These are phyloP conservation scores for Pythium phragmiticola DNA, from an alignment of 352 stramenopile species.

Conservation along the genomic window DNA sequence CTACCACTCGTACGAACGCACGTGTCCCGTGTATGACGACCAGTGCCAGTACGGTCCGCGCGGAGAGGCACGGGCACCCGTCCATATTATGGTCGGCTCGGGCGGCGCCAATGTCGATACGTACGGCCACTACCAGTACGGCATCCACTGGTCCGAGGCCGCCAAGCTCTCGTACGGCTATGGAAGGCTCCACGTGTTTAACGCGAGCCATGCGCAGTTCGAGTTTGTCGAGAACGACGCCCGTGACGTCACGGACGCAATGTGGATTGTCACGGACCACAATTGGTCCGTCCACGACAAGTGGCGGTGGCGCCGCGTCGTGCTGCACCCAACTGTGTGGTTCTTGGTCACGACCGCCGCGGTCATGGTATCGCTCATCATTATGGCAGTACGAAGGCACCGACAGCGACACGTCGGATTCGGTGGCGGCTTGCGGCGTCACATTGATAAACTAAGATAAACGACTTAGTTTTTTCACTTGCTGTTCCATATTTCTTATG, in stretches of 20 bases:
- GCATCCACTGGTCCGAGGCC: slow-evolving; percentile 18
- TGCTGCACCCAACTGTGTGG: slow-evolving; percentile 12
- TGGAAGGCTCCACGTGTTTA: slow-evolving; percentile 29
- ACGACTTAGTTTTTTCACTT: too few relatives aligned
- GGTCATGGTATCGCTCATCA: not conserved
- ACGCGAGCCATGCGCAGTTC: slow-evolving; percentile 27
- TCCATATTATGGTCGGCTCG: slow-evolving; percentile 35
- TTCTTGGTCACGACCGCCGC: slow-evolving; percentile 3
- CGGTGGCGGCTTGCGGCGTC: too few relatives aligned
- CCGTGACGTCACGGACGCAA: slow-evolving; percentile 9
- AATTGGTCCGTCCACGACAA: slow-evolving; percentile 18
- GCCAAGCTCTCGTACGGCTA: slow-evolving; percentile 28
- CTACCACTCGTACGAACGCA: slow-evolving; percentile 34
- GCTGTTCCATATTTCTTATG: too few relatives aligned
- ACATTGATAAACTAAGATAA: too few relatives aligned
- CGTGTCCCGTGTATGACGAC: slow-evolving; percentile 21
- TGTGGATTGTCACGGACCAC: slow-evolving; percentile 32
- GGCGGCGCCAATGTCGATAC: slow-evolving; percentile 26
- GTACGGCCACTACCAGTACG: slow-evolving; percentile 26
- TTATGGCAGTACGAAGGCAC: not conserved
- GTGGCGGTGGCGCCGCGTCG: slow-evolving; percentile 21
- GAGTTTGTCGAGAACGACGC: slow-evolving; percentile 25
- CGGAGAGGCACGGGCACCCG: slow-evolving; percentile 17
- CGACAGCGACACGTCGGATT: too few relatives aligned
- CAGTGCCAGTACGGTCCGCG: not conserved